Evolutionary conservation across 805 yeast species (phyloP).

Genomic region (Cyberlindnera saturnus): DNA sequence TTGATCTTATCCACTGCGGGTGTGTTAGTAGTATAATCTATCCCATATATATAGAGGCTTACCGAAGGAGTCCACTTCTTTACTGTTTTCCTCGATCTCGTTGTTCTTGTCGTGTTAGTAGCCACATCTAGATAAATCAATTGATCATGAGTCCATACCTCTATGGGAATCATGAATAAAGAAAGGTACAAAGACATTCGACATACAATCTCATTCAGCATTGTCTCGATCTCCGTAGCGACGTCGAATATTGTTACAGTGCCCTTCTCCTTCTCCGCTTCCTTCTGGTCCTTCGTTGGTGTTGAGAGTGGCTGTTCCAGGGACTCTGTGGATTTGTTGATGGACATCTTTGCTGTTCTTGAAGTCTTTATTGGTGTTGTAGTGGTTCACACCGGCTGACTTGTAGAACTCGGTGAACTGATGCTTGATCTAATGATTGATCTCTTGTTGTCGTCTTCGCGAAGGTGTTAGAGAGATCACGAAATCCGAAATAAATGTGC

Average conservation of each 20-base stretch:
- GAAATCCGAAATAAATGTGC: too few relatives aligned
- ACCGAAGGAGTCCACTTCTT: background rate
- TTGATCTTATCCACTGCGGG: conserved; percentile 19
- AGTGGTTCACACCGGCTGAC: too few relatives aligned
- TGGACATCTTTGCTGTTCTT: too few relatives aligned
- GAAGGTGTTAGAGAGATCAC: too few relatives aligned
- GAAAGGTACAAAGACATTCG: background rate
- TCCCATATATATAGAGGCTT: background rate
- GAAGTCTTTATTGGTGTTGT: too few relatives aligned
- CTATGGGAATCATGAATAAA: background rate
- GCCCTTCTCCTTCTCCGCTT: background rate
- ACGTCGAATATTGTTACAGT: conserved; percentile 27
- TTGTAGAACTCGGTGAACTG: too few relatives aligned
- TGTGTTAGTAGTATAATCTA: conserved; percentile 4
- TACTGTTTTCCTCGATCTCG: conserved; percentile 19
- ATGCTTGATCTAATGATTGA: too few relatives aligned
- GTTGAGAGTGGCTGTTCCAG: background rate
- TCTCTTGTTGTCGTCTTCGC: too few relatives aligned
- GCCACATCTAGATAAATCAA: too few relatives aligned
- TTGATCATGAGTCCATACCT: background rate
- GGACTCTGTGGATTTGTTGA: too few relatives aligned
- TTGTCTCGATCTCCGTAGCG: conserved; percentile 25
- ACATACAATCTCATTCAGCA: conserved; percentile 15
- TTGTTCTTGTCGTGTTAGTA: conserved; percentile 4
- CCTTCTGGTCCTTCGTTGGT: background rate